These are phyloP conservation scores for Arbutus unedo DNA, from an alignment of 148 eudicot genomes.

Conservation along the genomic window DNA sequence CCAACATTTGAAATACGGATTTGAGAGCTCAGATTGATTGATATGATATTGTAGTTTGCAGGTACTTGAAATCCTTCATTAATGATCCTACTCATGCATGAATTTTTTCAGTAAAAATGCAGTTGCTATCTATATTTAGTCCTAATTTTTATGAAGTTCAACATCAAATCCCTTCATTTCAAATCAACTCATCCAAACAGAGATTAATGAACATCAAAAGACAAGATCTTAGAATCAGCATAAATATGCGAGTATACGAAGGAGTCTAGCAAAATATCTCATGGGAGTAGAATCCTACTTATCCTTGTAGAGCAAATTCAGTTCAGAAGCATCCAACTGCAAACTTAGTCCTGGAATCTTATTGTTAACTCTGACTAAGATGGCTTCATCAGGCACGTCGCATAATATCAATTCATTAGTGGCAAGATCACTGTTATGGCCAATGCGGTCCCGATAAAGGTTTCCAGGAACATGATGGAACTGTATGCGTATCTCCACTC, in stretches of 20 bases:
- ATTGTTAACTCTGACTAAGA: slow-evolving; percentile 33
- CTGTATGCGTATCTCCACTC: slow-evolving; percentile 43
- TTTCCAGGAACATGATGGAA: slow-evolving; percentile 39
- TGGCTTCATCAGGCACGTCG: slow-evolving; percentile 41
- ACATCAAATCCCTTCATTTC: not conserved
- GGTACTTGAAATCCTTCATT: not conserved
- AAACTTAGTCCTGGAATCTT: slow-evolving; percentile 44
- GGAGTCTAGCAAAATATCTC: not conserved
- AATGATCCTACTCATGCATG: not conserved
- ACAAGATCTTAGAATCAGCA: not conserved
- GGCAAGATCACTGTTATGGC: slow-evolving; percentile 32
- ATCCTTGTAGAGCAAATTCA: slow-evolving; percentile 38
- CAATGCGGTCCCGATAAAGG: slow-evolving; percentile 30
- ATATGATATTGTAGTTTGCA: not conserved
- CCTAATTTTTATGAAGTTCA: not conserved
- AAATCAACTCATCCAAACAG: not conserved
- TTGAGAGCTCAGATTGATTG: not conserved
- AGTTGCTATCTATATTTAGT: not conserved
- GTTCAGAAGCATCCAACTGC: slow-evolving; percentile 33
- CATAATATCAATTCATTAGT: slow-evolving; percentile 38
- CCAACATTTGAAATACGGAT: not conserved
- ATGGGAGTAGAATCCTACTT: slow-evolving; percentile 21
- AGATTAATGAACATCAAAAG: not conserved
- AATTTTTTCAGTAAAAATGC: not conserved
- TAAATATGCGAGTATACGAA: not conserved